Conservation (phyloP, 768 basidiomycete species). For the Tubosaeta sp. region DNA sequence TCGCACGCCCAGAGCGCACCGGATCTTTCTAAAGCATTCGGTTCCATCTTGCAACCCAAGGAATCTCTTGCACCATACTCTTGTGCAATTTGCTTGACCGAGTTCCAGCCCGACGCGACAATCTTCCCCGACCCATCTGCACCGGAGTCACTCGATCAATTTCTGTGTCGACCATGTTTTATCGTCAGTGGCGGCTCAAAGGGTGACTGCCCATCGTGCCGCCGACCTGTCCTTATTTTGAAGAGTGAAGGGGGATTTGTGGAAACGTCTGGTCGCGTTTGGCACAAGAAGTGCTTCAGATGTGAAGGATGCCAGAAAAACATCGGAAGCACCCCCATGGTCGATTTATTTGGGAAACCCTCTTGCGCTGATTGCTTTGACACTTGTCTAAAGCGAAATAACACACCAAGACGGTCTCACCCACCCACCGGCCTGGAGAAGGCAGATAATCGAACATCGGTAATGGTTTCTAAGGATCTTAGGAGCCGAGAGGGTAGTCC, state of each 20-base stretch:
- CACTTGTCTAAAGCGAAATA: slow-evolving; percentile 57
- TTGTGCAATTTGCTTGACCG: slow-evolving; percentile 59
- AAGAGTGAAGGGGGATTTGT: slow-evolving; percentile 77
- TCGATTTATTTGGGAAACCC: slow-evolving; percentile 78
- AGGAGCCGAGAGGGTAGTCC: slow-evolving; percentile 54
- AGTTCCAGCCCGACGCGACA: slow-evolving; percentile 78
- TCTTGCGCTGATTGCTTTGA: slow-evolving; percentile 82
- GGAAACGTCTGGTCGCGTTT: slow-evolving; percentile 62
- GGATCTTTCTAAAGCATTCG: slow-evolving; percentile 76
- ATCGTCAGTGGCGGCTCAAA: slow-evolving; percentile 69
- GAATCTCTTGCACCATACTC: slow-evolving; percentile 67
- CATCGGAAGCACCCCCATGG: slow-evolving; percentile 72
- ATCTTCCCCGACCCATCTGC: slow-evolving; percentile 71
- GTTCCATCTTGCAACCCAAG: slow-evolving; percentile 76
- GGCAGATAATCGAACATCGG: slow-evolving; percentile 38
- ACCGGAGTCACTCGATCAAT: slow-evolving; percentile 37
- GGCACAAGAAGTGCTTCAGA: slow-evolving; percentile 81
- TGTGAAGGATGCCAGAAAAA: slow-evolving; percentile 71
- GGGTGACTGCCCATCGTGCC: slow-evolving; percentile 65
- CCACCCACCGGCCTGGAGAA: slow-evolving; percentile 27
- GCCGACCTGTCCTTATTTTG: slow-evolving; percentile 66
- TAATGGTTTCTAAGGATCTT: slow-evolving; percentile 40
- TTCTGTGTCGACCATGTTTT: slow-evolving; percentile 76
- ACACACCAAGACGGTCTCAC: slow-evolving; percentile 37
- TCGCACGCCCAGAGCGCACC: slow-evolving; percentile 58